Conservation (phyloP, 2,329 filamentous ascomycete species). For the Penicillium sp. region DNA sequence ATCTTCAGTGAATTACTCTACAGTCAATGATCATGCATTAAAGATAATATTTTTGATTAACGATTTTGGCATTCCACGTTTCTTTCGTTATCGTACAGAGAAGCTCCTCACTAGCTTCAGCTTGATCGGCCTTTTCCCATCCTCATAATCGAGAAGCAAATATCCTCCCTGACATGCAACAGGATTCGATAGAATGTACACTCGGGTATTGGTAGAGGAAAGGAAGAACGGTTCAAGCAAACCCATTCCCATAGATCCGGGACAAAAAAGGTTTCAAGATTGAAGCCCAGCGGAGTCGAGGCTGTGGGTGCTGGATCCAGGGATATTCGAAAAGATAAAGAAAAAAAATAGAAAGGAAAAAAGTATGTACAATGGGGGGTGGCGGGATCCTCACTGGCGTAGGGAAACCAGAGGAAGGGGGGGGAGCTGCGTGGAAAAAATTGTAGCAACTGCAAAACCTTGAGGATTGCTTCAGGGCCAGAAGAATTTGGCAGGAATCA, state of each 20-base stretch:
- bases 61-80: slow-evolving; percentile 35
- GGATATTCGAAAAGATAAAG: slow-evolving; percentile 12
- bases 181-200: not conserved
- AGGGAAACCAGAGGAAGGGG: not conserved
- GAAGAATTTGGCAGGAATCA: not conserved
- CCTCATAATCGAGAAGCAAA: slow-evolving; percentile 13
- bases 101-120: slow-evolving; percentile 17
- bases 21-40: not conserved
- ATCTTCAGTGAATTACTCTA: not conserved
- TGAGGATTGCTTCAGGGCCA: not conserved
- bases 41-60: not conserved
- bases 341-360: not conserved
- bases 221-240: slow-evolving; percentile 8
- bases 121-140: slow-evolving; percentile 13
- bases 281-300: slow-evolving; percentile 10
- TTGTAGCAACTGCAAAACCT: not conserved
- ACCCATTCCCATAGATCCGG: slow-evolving; percentile 8
- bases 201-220: not conserved
- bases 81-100: slow-evolving; percentile 42
- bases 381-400: not conserved
- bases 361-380: slow-evolving; percentile 20
- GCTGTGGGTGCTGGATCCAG: slow-evolving; percentile 7
- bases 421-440: not conserved
- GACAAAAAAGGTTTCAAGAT: slow-evolving; percentile 3
- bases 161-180: slow-evolving; percentile 2